Evolutionary conservation across 2,329 filamentous ascomycete species (phyloP), one percentile per base, ranked within the genome.

Genomic region (Aspergillus niger): DNA sequence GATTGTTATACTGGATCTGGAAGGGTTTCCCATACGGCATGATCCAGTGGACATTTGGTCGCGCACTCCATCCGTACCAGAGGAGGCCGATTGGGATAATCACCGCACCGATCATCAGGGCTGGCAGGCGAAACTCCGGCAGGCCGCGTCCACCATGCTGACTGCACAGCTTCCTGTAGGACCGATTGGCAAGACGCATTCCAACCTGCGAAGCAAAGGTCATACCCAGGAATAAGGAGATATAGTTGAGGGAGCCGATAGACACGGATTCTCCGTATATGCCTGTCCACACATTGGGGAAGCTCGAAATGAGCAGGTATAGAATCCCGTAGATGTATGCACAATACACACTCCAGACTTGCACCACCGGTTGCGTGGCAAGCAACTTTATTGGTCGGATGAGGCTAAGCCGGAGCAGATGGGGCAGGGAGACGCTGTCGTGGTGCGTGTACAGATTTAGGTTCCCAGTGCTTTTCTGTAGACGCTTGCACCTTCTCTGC

Each of bases 251-350:
- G 0, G 84, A 84, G 10, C 82, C 85, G n/a, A 85, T 83, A 49
- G 83, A 82, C 3, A 82, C 75, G 0, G 80, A 80, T 65, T 87
- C 79, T 51, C 77, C 66, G 65, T 90, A 91, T 5, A 77, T 70
- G 0, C 69, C 65, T 11, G 78, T 72, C 85, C 85, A 90, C 0
- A 90, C 75, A 0, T 71, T 67, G 0, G 87, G 83, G 64, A 89
- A 89, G 2, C 83, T 88, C 0, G 85, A 82, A 0, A 90, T 79
- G 28, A 86, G 78, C 24, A 89, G 82, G 55, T 89, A 89, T 67
- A 88, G 81, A 0, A 87, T 70, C 0, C 86, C 86, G 60, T 87
- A 88, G 8, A 84, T 72, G 61, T 85, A 84, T 0, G 82, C 86
- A 61, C 81, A 81, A 64, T 86, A 83, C 5, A 83, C 38, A 0